Evolutionary conservation across 805 yeast genomes (phyloP), one percentile per base, ranked within the genome.

Genomic region (Candida arabinofermentans): DNA sequence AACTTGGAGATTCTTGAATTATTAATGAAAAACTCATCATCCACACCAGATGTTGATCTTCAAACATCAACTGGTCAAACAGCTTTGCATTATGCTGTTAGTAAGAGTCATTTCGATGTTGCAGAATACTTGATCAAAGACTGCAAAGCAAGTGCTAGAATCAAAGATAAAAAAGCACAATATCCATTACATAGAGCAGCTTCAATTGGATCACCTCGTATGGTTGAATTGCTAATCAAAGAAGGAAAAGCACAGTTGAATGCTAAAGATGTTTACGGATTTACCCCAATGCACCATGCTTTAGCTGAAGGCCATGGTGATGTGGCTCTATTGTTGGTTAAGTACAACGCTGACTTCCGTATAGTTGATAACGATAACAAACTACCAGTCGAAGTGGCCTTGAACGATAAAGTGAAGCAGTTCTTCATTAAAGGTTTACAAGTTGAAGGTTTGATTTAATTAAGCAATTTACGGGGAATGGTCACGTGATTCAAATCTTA

Each of bases 251-350:
- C 83, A 0, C 84, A 86, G 8, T 59, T 89, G 18, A 85, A 88
- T 53, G 71, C 81, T 3, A 74, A 75, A 29, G 97, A 90, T 56
- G 49, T 50, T 10, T 72, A 72, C 40, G 93, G 95, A 0, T 87
- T 93, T 89, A 84, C 95, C 0, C 81, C 96, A 1, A 59, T 91
- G 45, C 96, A 87, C 59, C 95, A 87, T 62, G 96, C 97, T 0
- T 64, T 84, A 42, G 88, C 96, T 0, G 98, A 90, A 62, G 96
- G 96, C 0, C 82, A 81, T 52, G 89, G 83, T 1, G 96, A 86
- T 44, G 77, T 78, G 9, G 96, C 86, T 0, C 68, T 79, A 1
- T 54, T 67, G 26, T 64, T 90, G 36, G 79, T 81, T 2, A 69
- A 72, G 39, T 66, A 72, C 5, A 91, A 91, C 0, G 96, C 96